Percentiles rank a stretch among this genome's conserved stretches.
Conservation (phyloP, 345 rosid genomes). For the Murraya koenigii region DNA sequence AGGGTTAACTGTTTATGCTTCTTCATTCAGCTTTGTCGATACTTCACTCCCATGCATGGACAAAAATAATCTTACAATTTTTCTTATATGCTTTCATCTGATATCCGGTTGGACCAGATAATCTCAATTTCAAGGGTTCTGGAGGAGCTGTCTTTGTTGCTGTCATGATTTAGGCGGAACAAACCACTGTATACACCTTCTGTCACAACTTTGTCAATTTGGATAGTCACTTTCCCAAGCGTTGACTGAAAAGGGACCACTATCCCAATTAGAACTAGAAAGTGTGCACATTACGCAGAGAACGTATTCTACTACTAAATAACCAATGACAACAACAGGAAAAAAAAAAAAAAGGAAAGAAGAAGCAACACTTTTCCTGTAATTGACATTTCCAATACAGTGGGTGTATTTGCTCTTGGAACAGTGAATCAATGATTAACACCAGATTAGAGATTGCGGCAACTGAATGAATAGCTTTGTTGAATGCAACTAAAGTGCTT, state of each 20-base stretch:
- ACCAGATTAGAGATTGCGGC: not conserved
- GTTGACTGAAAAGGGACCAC: slow-evolving; percentile 52
- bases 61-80: not conserved
- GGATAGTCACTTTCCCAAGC: slow-evolving; percentile 79
- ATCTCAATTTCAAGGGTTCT: slow-evolving; percentile 79
- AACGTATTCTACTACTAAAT: not conserved
- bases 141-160: slow-evolving; percentile 59
- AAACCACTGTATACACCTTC: slow-evolving; percentile 75
- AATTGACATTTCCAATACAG: not conserved
- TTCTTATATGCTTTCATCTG: slow-evolving; percentile 26
- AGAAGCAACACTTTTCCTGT: not conserved
- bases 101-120: slow-evolving; percentile 58
- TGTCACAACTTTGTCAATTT: slow-evolving; percentile 80
- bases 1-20: not conserved
- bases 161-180: slow-evolving; percentile 64
- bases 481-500: not conserved
- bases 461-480: not conserved
- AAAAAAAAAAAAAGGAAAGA: accelerated
- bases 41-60: not conserved
- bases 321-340: not conserved
- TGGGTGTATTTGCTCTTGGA: not conserved
- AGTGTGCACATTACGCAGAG: not conserved
- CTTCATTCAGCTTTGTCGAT: not conserved
- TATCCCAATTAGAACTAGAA: slow-evolving; percentile 10
- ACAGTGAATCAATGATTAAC: not conserved